Evolutionary conservation across 768 basidiomycete species (phyloP), one percentile per base, ranked within the genome.

Genomic region (Boletus sp.): DNA sequence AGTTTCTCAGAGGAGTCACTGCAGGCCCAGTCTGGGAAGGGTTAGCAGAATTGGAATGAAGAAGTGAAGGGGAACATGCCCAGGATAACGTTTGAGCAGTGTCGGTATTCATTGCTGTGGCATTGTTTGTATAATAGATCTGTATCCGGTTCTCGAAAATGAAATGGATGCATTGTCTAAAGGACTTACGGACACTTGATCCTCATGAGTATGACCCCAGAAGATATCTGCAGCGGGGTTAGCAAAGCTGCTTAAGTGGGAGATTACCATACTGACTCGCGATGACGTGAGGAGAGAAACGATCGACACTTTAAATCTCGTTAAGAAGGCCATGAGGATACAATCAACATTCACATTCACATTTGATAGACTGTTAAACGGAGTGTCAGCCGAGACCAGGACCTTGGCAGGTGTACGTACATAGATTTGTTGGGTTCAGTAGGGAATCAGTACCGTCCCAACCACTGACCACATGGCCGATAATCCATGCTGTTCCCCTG

Each of bases 161-260:
- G 21, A 23, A 42, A 13, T 40, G 17, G 29, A 32, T 6, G 19
- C 2, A 19, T 27, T 17, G 25, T 41, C 32, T 8, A 15, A 50
- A 43, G n/a, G 32, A 51, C 76, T 27, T 55, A 85, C 85, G 29
- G 80, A 83, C 38, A 88, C 58, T 69, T 87, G 79, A 67, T 90
- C 88, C 65, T 89, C 85, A 53, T 90, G 87, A 0, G 83, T 82
- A 62, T 90, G 89, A 7, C 88, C 88, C 64, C 77, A 90, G 74
- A 90, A 88, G n/a, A 89, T 81, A 58, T 81, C 86, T 84, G 50
- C 37, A 47, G 40, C 25, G 45, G 49, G 47, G 53, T 59, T 62
- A 57, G 54, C 54, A 39, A 39, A 57, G 17, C 19, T 47, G 7
- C 39, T 39, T 23, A 35, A 2, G 27, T n/a, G 9, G 17, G 17